Evolutionary conservation across 108 stramenopile species (phyloP), one percentile per base, ranked within the genome.

Genomic region (Cyclostephanos invisitatus): DNA sequence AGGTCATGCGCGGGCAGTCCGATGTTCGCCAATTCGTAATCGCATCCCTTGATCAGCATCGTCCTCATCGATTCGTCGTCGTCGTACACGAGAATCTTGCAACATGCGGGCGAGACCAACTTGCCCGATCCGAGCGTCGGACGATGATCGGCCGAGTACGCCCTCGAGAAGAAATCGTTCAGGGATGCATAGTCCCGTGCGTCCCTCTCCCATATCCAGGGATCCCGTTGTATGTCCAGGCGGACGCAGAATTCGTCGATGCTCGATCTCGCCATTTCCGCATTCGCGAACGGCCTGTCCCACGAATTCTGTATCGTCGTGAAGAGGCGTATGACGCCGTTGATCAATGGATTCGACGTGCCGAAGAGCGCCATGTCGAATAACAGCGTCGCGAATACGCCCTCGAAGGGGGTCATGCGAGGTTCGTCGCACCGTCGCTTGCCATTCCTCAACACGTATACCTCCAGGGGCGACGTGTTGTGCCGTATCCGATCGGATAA

Each of bases 301-400:
- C 81, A 82, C 27, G 77, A 73, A 55, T 82, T 82, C 78, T 82
- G 81, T 42, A 82, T 67, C 4, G 55, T 25, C 8, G 81, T 82
- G 42, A 82, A 82, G 27, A 78, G 22, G 8, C 28, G 38, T 57
- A 82, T 82, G 14, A 82, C 48, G 5, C 66, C 66, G 56, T 82
- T 82, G 25, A 82, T 82, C 0, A 82, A 11, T 1, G 65, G 42
- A 27, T 82, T 82, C 14, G 32, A 46, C 15, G 81, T 82, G 10
- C 81, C 81, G 55, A 82, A 82, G 7, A 82, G n/a, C 9, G 81
- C 81, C 37, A 82, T 64, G 62, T 82, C 81, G 75, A 82, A 82
- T 17, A 82, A 40, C 2, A 82, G 40, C 10, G 81, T 82, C 29
- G 81, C 81, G 51, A 82, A 82, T 10, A 82, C 81, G 37, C 75